Percentiles rank a stretch among this genome's conserved stretches.
phyloP scores from a whole-genome alignment of 441 rosid species.

The Isatis lusitanica region DNA sequence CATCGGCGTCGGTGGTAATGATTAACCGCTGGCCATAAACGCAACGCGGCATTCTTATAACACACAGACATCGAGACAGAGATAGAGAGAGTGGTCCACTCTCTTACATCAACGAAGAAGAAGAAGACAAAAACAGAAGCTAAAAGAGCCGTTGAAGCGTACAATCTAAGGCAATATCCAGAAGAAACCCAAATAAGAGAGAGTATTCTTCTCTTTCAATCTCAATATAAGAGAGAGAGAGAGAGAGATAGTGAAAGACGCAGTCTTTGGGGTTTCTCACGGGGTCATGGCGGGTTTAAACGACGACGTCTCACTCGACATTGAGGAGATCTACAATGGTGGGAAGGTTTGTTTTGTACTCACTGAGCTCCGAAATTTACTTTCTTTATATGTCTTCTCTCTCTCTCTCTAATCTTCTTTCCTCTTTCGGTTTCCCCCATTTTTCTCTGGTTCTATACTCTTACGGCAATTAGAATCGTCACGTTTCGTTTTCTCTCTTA shows the following conservation, averaged over 20 bases:
- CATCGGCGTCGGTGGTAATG: conserved; percentile 37
- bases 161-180: conserved; percentile 6
- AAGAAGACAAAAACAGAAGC: conserved; percentile 17
- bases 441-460: background rate
- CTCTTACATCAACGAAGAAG: conserved; percentile 16
- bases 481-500: conserved; percentile 10
- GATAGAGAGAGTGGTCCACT: conserved; percentile 28
- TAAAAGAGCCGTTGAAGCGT: conserved; percentile 33
- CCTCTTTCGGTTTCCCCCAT: background rate
- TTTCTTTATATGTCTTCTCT: background rate
- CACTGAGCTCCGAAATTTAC: conserved; percentile 12
- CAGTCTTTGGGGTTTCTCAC: conserved; percentile 19
- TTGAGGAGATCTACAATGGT: conserved; percentile 85
- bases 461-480: background rate
- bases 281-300: conserved; percentile 59
- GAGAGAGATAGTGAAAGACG: conserved; percentile 5
- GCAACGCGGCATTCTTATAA: conserved; percentile 27
- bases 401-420: background rate
- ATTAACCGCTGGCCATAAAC: conserved; percentile 33
- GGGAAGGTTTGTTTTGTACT: conserved; percentile 58
- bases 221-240: background rate
- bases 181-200: conserved; percentile 35
- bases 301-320: conserved; percentile 60
- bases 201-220: background rate
- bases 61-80: conserved; percentile 36